A percentile compares a stretch with the other conserved stretches of the same genome.
phyloP scores from a whole-genome alignment of 2,329 filamentous ascomycete genomes.

The Ceratocystis variospora region DNA sequence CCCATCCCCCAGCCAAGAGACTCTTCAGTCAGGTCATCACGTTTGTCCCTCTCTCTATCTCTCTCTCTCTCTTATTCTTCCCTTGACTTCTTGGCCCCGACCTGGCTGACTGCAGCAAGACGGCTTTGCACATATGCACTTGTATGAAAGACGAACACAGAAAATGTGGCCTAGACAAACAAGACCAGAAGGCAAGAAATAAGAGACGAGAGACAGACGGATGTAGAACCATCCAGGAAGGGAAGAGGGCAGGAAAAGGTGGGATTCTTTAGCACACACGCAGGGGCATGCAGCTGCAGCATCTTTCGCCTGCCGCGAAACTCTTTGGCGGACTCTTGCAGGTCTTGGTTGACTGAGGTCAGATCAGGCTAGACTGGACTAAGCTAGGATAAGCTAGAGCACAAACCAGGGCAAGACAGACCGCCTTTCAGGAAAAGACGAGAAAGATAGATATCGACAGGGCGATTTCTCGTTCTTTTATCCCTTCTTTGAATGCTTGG shows the following conservation, averaged over 20 bases:
- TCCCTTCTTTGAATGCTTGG: neutral
- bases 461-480: neutral
- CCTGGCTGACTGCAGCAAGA: neutral
- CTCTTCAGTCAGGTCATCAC: no score
- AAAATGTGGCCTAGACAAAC: neutral
- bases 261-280: conserved; percentile 1
- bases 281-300: conserved; percentile 4
- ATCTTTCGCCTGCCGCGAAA: neutral
- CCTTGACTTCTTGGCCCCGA: no score
- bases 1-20: neutral
- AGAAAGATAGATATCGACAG: neutral
- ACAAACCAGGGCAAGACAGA: neutral
- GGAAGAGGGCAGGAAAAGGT: no score
- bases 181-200: no score
- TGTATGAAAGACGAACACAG: neutral
- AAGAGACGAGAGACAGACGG: no score
- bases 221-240: no score
- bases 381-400: no score
- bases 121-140: neutral
- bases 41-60: neutral
- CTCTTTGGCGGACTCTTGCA: neutral
- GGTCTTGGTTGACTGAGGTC: neutral
- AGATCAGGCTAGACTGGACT: neutral
- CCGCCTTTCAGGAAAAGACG: neutral
- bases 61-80: neutral